A percentile compares a stretch with the other conserved stretches of the same genome.
Evolutionary conservation across 345 rosid genomes (phyloP).

Genomic region (Linum lewisii): DNA sequence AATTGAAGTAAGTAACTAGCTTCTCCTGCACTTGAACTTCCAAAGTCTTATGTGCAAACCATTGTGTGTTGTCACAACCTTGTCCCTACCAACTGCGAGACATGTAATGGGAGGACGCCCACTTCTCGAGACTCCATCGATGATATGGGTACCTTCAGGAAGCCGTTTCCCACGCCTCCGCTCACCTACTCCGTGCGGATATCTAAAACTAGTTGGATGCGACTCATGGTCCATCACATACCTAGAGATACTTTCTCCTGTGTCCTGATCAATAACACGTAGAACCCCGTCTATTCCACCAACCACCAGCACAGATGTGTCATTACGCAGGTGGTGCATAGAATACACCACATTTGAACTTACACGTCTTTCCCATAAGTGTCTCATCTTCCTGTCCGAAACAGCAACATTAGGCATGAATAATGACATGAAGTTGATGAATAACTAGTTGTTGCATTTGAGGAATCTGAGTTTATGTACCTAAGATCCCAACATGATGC

Average conservation of each 20-base stretch:
- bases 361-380: slow-evolving; percentile 61
- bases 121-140: slow-evolving; percentile 44
- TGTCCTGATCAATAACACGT: slow-evolving; percentile 58
- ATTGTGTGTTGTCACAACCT: slow-evolving; percentile 60
- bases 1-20: too few relatives aligned
- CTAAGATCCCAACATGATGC: slow-evolving; percentile 82
- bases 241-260: slow-evolving; percentile 47
- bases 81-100: slow-evolving; percentile 79
- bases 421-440: too few relatives aligned
- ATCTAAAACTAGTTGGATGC: slow-evolving; percentile 18
- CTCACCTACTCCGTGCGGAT: slow-evolving; percentile 19
- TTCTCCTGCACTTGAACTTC: slow-evolving; percentile 32
- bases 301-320: slow-evolving; percentile 41
- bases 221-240: slow-evolving; percentile 32
- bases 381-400: slow-evolving; percentile 51
- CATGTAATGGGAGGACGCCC: slow-evolving; percentile 60
- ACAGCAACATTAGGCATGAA: neutral
- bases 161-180: slow-evolving; percentile 45
- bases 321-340: slow-evolving; percentile 42
- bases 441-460: neutral
- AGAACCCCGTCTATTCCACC: slow-evolving; percentile 91
- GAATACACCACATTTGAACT: slow-evolving; percentile 78
- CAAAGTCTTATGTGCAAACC: slow-evolving; percentile 53
- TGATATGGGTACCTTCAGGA: slow-evolving; percentile 21
- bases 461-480: slow-evolving; percentile 22